Base-by-base conservation (phyloP, 2,329 filamentous ascomycete genomes). In the Magnaporthiopsis poae region DNA sequence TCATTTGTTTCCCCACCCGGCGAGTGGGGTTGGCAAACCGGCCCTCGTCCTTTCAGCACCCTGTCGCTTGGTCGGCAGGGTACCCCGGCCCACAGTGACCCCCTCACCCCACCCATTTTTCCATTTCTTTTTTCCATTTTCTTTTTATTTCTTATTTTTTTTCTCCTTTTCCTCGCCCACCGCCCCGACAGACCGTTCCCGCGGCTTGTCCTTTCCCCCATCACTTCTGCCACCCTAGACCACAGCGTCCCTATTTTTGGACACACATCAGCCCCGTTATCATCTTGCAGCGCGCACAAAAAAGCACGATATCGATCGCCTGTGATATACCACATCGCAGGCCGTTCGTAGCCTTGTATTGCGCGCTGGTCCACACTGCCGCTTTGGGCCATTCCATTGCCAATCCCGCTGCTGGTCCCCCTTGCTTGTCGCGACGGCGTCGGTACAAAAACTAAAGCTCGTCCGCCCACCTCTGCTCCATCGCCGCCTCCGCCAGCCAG, bases 181-280 rank as follows among this genome's bases (percentile, higher is more conserved):
- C 9, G 5, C 46, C 31, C 31, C 31, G 31, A 31, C 31, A 31
- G 31, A 31, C 31, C 3, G 31, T 31, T 9, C 21, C 46, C 21
- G 46, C 21, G 5, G 46, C 46, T n/a, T 52, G 18, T n/a, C 13
- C 21, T n/a, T 9, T 52, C 13, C 21, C 46, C 39, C 39, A 46
- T 18, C 15, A n/a, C 46, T 52, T 18, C 21, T 13, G 31, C 31
- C 31, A 31, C 31, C 31, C 31, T 31, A 31, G 31, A 31, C 46
- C 79, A 80, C 76, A 79, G 78, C 75, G 73, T 70, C 11, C 79
- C 80, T 82, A 82, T 81, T 80, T 80, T 81, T 82, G 81, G 80
- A 82, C 73, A 33, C 36, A 12, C 9, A 25, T 15, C 60, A 61
- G 46, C 46, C 46, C 46, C 46, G 31, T 31, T 31, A 31, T 31